phyloP scores from a whole-genome alignment of 2,329 filamentous ascomycete genomes.

The Tolypocladium ovalisporum region DNA sequence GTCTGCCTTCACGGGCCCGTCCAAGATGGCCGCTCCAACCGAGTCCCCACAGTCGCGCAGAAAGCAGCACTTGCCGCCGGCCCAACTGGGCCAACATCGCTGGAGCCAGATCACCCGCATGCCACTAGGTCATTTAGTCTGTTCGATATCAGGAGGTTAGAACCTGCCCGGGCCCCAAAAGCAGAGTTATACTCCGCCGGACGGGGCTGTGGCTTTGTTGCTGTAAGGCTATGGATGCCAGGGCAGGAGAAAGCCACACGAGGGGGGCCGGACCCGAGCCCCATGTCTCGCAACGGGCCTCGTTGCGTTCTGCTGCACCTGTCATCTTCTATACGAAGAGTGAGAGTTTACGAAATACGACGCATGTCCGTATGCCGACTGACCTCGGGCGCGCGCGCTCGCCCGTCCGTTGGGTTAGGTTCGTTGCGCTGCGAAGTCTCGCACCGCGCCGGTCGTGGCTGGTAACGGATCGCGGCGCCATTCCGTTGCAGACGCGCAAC shows the following conservation, averaged over 20 bases:
- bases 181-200: not conserved
- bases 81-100: not conserved
- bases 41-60: not conserved
- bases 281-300: not conserved
- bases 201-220: not conserved
- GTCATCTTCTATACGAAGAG: not conserved
- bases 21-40: not conserved
- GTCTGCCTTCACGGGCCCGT: not conserved
- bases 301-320: not conserved
- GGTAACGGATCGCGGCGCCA: not conserved
- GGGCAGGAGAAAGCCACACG: not conserved
- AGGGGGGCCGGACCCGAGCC: not conserved
- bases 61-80: not conserved
- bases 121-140: not conserved
- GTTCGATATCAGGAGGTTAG: not conserved
- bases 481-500: not conserved
- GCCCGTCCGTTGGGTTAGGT: too few relatives aligned
- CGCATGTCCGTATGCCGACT: not conserved
- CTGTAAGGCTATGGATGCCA: not conserved
- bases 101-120: not conserved
- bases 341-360: too few relatives aligned
- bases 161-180: not conserved
- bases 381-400: not conserved
- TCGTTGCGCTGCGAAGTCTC: not conserved
- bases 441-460: not conserved